Evolutionary conservation across 2,329 filamentous ascomycete genomes (phyloP).

Genomic region (Fusarium torreyae): DNA sequence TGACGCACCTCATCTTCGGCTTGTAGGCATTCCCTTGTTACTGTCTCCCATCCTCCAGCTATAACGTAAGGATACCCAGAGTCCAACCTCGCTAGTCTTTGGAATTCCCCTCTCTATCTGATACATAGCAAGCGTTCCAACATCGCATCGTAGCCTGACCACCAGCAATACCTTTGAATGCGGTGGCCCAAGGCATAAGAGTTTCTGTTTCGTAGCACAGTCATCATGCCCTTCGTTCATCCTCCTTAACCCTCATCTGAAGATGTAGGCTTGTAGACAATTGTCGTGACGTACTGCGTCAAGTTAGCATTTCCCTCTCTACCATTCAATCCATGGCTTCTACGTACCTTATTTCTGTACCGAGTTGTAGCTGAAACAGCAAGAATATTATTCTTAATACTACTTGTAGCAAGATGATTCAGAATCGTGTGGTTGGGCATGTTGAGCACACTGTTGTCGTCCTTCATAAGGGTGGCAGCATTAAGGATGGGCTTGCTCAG

Average conservation of each 20-base stretch:
- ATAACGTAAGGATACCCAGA: not conserved
- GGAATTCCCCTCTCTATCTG: not conserved
- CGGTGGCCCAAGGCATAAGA: slow-evolving; percentile 3
- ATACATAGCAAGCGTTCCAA: slow-evolving; percentile 20
- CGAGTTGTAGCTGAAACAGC: slow-evolving; percentile 97
- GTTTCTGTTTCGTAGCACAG: not conserved
- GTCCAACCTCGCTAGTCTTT: not conserved
- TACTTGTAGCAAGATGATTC: slow-evolving; percentile 97
- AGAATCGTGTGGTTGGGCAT: slow-evolving; percentile 98
- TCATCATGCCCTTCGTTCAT: slow-evolving; percentile 4
- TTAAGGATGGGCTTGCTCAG: slow-evolving; percentile 96
- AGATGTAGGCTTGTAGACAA: slow-evolving; percentile 93
- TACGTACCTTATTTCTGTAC: slow-evolving; percentile 89
- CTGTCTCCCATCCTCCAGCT: not conserved
- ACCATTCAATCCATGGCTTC: not conserved
- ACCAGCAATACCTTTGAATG: slow-evolving; percentile 5
- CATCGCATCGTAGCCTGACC: slow-evolving; percentile 30
- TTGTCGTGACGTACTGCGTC: slow-evolving; percentile 91
- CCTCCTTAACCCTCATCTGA: slow-evolving; percentile 62
- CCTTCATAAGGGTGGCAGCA: slow-evolving; percentile 91
- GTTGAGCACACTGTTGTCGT: slow-evolving; percentile 96
- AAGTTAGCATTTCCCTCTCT: slow-evolving; percentile 26
- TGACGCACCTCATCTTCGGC: slow-evolving; percentile 9
- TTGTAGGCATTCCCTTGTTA: not conserved
- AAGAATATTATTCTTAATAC: slow-evolving; percentile 96